These are phyloP conservation scores for Nidularia sp. DNA, from an alignment of 768 basidiomycete genomes.

Conservation along the genomic window DNA sequence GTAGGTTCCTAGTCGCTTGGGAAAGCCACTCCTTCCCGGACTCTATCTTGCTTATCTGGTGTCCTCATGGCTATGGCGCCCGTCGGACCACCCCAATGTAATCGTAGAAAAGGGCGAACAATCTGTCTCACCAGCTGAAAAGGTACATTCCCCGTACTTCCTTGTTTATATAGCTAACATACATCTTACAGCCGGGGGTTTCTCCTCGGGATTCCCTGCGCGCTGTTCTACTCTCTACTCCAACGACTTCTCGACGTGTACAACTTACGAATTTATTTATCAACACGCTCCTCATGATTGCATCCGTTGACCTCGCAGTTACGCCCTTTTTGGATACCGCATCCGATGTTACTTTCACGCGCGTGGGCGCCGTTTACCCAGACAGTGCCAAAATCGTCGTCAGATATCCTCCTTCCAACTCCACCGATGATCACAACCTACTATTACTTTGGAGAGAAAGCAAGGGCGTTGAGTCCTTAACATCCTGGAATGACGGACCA, in stretches of 20 bases:
- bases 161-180: not conserved
- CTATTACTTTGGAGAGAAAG: slow-evolving; percentile 45
- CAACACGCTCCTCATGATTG: slow-evolving; percentile 26
- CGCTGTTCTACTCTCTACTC: slow-evolving; percentile 28
- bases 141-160: not conserved
- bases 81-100: no score
- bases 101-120: no score
- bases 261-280: slow-evolving; percentile 22
- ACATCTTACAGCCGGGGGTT: slow-evolving; percentile 1
- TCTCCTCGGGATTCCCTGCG: slow-evolving; percentile 5
- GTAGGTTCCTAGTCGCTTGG: slow-evolving; percentile 36
- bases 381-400: slow-evolving; percentile 59
- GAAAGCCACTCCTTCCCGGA: slow-evolving; percentile 22
- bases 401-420: slow-evolving; percentile 46
- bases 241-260: slow-evolving; percentile 23
- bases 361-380: slow-evolving; percentile 68
- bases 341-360: slow-evolving; percentile 53
- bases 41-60: slow-evolving; percentile 23
- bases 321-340: slow-evolving; percentile 56
- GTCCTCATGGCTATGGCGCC: slow-evolving; percentile 4
- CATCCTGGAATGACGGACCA: slow-evolving; percentile 54
- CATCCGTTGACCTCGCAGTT: slow-evolving; percentile 44
- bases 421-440: slow-evolving; percentile 19
- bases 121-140: slow-evolving; percentile 7
- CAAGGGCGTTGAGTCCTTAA: slow-evolving; percentile 14